Conservation (phyloP, 208 protist species). For the Crithidia acanthocephali region DNA sequence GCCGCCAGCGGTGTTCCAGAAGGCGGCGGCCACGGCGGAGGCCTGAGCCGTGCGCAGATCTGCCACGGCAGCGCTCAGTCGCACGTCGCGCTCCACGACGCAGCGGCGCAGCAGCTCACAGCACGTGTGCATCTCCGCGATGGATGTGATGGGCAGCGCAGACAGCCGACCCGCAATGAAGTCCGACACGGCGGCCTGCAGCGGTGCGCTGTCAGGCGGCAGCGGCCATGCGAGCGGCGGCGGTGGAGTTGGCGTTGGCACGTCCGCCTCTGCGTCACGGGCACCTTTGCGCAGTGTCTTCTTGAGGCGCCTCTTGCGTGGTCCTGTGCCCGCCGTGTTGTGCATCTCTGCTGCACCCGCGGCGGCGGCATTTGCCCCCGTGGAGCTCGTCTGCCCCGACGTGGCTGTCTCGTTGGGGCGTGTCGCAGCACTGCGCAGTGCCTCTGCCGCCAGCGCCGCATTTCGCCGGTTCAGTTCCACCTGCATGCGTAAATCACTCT, state of each 20-base stretch:
- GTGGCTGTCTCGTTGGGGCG: not conserved
- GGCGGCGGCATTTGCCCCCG: no score
- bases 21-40: conserved; percentile 10
- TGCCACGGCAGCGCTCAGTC: conserved; percentile 24
- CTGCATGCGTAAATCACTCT: conserved; percentile 92
- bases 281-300: not conserved
- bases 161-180: conserved; percentile 72
- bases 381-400: no score
- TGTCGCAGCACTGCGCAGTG: not conserved
- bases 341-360: not conserved
- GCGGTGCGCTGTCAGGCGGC: not conserved
- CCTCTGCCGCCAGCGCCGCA: not conserved
- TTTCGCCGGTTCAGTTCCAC: conserved; percentile 60
- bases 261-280: not conserved
- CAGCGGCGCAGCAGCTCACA: conserved; percentile 72
- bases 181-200: conserved; percentile 58
- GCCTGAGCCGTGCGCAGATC: conserved; percentile 38
- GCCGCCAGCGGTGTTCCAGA: not conserved
- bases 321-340: not conserved
- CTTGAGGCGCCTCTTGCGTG: not conserved
- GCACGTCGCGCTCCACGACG: conserved; percentile 41
- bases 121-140: conserved; percentile 88
- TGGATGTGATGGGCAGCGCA: conserved; percentile 60
- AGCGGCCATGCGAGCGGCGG: not conserved
- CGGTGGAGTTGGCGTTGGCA: not conserved